A percentile compares a stretch with the other conserved stretches of the same genome.
phyloP scores from a whole-genome alignment of 441 rosid species.

The Codiaeum variegatum region DNA sequence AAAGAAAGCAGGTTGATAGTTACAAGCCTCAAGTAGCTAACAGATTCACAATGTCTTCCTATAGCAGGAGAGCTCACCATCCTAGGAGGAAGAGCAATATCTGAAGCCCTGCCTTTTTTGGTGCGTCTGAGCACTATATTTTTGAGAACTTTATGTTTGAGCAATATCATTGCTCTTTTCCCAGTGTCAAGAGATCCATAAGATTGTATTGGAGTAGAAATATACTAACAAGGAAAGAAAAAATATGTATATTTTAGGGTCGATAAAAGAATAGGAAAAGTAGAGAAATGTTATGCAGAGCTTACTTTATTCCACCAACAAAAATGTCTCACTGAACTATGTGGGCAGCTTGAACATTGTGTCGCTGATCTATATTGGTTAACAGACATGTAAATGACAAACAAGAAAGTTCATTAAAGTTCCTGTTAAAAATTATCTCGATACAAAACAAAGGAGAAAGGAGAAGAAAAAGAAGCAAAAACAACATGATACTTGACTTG shows the following conservation, averaged over 20 bases:
- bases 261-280: slow-evolving; percentile 5
- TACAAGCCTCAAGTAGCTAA: slow-evolving; percentile 16
- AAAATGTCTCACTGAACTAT: slow-evolving; percentile 82
- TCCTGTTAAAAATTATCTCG: slow-evolving; percentile 4
- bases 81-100: slow-evolving; percentile 97
- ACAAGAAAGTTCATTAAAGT: neutral
- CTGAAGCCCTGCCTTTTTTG: slow-evolving; percentile 91
- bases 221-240: slow-evolving; percentile 39
- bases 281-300: slow-evolving; percentile 11
- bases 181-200: slow-evolving; percentile 42
- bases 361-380: slow-evolving; percentile 43
- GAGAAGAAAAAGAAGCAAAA: neutral
- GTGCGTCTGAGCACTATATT: slow-evolving; percentile 80
- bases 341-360: slow-evolving; percentile 66
- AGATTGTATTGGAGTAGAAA: slow-evolving; percentile 69
- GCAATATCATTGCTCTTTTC: slow-evolving; percentile 80
- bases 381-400: neutral
- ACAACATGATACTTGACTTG: neutral
- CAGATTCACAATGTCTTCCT: slow-evolving; percentile 8
- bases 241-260: slow-evolving; percentile 14
- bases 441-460: neutral
- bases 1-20: slow-evolving; percentile 8
- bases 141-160: slow-evolving; percentile 73
- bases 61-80: slow-evolving; percentile 44
- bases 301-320: slow-evolving; percentile 99